Conservation (phyloP, 139 green algal genomes). For the Micractinium conductrix region DNA sequence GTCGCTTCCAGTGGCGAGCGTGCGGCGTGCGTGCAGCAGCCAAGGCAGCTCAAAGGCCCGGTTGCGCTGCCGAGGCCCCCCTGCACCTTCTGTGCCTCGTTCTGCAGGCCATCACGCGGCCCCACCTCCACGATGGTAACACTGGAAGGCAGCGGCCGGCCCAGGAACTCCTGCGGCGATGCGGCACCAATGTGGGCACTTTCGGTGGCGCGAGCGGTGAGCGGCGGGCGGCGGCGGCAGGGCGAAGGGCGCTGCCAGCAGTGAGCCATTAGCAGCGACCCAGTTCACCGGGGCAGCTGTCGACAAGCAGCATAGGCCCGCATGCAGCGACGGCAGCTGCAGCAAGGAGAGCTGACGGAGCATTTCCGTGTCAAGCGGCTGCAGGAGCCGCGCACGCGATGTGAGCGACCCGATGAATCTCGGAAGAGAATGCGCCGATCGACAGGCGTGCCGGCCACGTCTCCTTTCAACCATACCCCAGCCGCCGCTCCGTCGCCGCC, state of each 20-base stretch:
- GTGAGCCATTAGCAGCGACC: no score
- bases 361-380: not conserved
- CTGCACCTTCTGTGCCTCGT: slow-evolving; percentile 70
- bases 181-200: no score
- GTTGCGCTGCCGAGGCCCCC: no score
- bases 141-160: slow-evolving; percentile 39
- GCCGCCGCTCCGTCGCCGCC: no score
- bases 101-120: slow-evolving; percentile 90
- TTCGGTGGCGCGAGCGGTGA: no score
- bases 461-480: no score
- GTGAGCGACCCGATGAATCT: not conserved
- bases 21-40: no score
- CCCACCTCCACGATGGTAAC: slow-evolving; percentile 86
- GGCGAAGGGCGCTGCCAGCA: not conserved
- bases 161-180: slow-evolving; percentile 46
- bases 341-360: not conserved
- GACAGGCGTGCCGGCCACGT: no score
- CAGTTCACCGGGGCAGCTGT: not conserved
- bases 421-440: no score
- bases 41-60: no score
- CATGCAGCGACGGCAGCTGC: not conserved
- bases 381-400: not conserved
- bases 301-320: not conserved
- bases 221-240: not conserved
- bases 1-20: no score